These are phyloP conservation scores for Kurtzmaniella quercitrusa DNA, from an alignment of 1,139 yeast genomes.

Conservation along the genomic window DNA sequence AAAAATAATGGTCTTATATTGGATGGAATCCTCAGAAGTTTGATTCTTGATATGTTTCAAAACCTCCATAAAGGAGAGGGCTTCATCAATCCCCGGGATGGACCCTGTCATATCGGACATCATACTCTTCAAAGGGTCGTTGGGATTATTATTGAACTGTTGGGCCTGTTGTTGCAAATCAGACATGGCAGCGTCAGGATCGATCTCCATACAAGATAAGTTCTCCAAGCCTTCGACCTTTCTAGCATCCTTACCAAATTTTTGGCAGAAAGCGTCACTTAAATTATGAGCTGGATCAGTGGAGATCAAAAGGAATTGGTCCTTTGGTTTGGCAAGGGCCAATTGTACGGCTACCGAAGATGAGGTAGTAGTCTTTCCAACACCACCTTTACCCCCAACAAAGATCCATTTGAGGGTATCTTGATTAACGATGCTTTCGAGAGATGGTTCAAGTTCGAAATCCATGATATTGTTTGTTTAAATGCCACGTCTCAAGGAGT, in stretches of 20 bases:
- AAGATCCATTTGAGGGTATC: constrained; percentile 89
- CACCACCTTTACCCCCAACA: constrained; percentile 99
- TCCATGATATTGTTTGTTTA: constrained; percentile 26
- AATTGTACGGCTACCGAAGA: constrained; percentile 91
- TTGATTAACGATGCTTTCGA: constrained; percentile 60
- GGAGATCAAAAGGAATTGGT: constrained; percentile 82
- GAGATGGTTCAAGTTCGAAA: constrained; percentile 59
- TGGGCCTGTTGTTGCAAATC: constrained; percentile 70
- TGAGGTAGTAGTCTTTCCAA: constrained; percentile 96
- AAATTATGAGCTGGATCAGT: constrained; percentile 98
- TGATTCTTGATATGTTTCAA: constrained; percentile 92
- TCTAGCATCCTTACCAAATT: constrained; percentile 94
- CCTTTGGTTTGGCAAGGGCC: constrained; percentile 74
- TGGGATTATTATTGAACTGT: constrained; percentile 54
- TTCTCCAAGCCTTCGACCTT: constrained; percentile 84
- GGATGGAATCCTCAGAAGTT: constrained; percentile 36
- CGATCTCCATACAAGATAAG: constrained; percentile 96
- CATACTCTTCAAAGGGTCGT: constrained; percentile 60
- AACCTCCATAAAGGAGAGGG: constrained; percentile 94
- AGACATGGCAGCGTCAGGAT: constrained; percentile 89
- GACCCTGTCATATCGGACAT: constrained; percentile 93
- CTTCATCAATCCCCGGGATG: constrained; percentile 97
- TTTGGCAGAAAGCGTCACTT: constrained; percentile 97
- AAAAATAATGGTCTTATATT: constrained; percentile 84
- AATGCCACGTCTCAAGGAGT: background rate